Base-by-base conservation (phyloP, 2,329 filamentous ascomycete species). In the Penicillium corylophilum region DNA sequence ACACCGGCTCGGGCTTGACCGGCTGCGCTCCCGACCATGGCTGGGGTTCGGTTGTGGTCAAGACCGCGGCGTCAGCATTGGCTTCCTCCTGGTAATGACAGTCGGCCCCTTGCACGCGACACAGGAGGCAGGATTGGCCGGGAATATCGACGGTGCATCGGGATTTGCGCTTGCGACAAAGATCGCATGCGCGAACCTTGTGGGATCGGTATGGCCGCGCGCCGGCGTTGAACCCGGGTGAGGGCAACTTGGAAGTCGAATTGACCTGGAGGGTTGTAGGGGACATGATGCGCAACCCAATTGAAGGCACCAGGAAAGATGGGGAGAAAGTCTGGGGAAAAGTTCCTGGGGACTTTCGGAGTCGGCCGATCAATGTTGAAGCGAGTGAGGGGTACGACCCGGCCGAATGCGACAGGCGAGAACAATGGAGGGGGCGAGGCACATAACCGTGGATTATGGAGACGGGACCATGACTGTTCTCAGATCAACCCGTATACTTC, bases 201-300 rank as follows among this genome's bases (percentile, higher is more conserved):
- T 85, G 83, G 7, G 82, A 85, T 53, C 83, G 74, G 62, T 85
- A 85, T 3, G 82, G 83, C 40, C 83, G 75, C 45, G 74, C 67
- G 15, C 72, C 72, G 42, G 72, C 69, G 51, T 73, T 74, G 55
- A 75, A 69, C 18, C 68, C 64, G 42, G 67, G 64, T 16, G 70
- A 68, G 28, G 67, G 61, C 36, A 65, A 56, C 54, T 72, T 72
- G 35, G 67, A 62, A 44, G 61, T 56, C 24, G 69, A 55, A 57
- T 62, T 65, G 60, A 60, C 59, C 55, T 64, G 64, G 31, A 60
- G 51, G 44, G 65, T 61, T 51, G 62, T 55, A 54, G 67, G 65
- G 54, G 67, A 64, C 69, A 71, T 71, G 60, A 56, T 67, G 60
- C 53, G 54, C 55, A 48, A 50, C 50, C 56, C 53, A 29, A 54